Evolutionary conservation across 495 filamentous ascomycete genomes (phyloP), one percentile per base, ranked within the genome.

Genomic region (Talaromyces borbonicus): DNA sequence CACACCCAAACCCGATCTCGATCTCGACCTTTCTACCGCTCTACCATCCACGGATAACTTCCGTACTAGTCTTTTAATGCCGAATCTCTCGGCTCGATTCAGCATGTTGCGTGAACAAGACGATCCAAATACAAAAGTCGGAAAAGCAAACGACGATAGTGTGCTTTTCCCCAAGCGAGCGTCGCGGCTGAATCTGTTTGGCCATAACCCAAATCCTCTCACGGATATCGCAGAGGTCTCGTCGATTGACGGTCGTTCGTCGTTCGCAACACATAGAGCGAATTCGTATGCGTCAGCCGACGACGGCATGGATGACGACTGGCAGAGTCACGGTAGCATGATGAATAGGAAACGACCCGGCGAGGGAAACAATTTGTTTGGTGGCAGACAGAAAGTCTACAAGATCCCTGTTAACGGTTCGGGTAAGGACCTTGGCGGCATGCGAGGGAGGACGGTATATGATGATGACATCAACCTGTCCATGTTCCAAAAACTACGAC

Each of bases 61-160:
- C 54, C 83, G 92, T n/a, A 99, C 92, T 5, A 97, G 93, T 67
- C 62, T 97, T 36, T 63, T 99, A 19, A 95, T 99, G 92, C 85
- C 88, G 5, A 92, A 90, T 39, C 71, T 99, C 3, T 95, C 90
- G 0, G 87, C 92, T 14, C 78, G 92, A 2, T 99, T 99, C 60
- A 96, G 90, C 50, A 97, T 99, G 85, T 62, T 99, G 14, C 68
- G 87, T 54, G 89, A 95, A 60, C 90, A 95, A 58, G 89, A 95
- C 55, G 89, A 96, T 54, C 89, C 89, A 3, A 79, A 68, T 39
- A 87, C 86, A 0, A 84, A 83, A 58, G 72, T 95, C 24, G 92
- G 90, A 32, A 95, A 95, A 61, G 89, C 90, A 16, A 93, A 85
- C 58, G 90, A 96, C 51, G 89, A 96, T 56, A 94, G 87, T 49